Evolutionary conservation across 225 moss, liverwort and hornwort species (phyloP), one percentile per base, ranked within the genome.

Genomic region (Rhytidiadelphus loreus): DNA sequence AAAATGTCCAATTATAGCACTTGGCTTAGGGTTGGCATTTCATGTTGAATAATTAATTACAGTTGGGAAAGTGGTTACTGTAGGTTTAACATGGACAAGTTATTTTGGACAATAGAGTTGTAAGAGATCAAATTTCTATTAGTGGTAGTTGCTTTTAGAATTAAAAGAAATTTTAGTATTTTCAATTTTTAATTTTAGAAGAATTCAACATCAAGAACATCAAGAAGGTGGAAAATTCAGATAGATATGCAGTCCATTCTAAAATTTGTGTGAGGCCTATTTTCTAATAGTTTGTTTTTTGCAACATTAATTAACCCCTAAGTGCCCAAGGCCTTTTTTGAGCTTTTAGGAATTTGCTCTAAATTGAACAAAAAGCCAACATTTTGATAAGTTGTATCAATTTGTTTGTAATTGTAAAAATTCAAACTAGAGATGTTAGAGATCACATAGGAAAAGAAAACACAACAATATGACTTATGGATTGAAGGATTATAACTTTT

Each of bases 1-100:
- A 9, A 26, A 71, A 71, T 43, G 43, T 1, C 3, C 0, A 7
- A 43, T 71, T 71, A 26, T 43, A 25, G 8, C 24, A 25, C 5
- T 0, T 5, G 0, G 14, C 0, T 43, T 3, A 28, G 6, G 28
- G 6, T 71, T 0, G 1, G 0, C 5, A 44, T 43, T 43, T 71
- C 10, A 43, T 43, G 2, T 0, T 71, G 1, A 43, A 44, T 28
- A 71, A 43, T 43, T 16, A 44, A 6, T 72, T 17, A 72, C 18
- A 73, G 44, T 29, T 72, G 44, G 6, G 11, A 73, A 73, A 46
- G 11, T 44, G 2, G 2, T 29, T 11, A 50, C 50, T 50, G 12
- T 50, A 50, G 50, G 50, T 50, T 50, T 50, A 50, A 50, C 12
- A 50, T 46, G 2, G 46, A 73, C 0, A 0, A 25, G 16, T 29